Base-by-base conservation (phyloP, 331 rosid genomes). In the Saraca asoca region DNA sequence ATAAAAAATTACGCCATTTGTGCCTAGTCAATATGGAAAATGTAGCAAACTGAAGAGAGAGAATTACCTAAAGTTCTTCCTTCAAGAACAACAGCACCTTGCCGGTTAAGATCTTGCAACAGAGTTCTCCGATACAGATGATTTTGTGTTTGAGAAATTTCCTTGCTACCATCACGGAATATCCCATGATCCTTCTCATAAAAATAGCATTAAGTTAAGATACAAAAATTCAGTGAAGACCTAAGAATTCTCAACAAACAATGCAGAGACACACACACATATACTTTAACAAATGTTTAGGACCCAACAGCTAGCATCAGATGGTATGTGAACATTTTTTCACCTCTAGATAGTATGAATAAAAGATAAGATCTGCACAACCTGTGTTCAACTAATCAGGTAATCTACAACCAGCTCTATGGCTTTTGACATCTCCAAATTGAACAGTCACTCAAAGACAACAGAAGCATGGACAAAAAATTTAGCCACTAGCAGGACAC, bases 1-100 rank as follows among this genome's bases (percentile, higher is more conserved):
- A 48, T 8, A 48, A 29, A 59, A 24, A 24, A 57, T 14, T 38
- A 58, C 31, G 17, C 12, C 24, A 14, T n/a, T 57, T 43, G 0
- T 43, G 5, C 3, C 57, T n/a, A 43, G 33, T 37, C 42, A 43
- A 53, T 7, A 62, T 4, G 52, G 17, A 58, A 67, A 46, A 64
- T 45, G 58, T 29, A 16, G 44, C 58, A 72, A 60, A 73, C 35
- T 42, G 66, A 76, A 53, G 75, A 70, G 61, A 64, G 58, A 75
- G 62, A 44, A 79, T 67, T 75, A 90, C 99, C 97, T 45, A 85
- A 62, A 49, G 85, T 78, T 84, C 88, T 88, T 73, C 98, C 98
- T 81, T 88, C 95, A 44, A 94, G 98, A 82, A 94, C 98, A 64
- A 94, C 98, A 54, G 86, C 96, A 43, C 98, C 95, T 81, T 94